Base-by-base conservation (phyloP, 1,139 yeast genomes). In the Magnusiomyces tetraspermus region DNA sequence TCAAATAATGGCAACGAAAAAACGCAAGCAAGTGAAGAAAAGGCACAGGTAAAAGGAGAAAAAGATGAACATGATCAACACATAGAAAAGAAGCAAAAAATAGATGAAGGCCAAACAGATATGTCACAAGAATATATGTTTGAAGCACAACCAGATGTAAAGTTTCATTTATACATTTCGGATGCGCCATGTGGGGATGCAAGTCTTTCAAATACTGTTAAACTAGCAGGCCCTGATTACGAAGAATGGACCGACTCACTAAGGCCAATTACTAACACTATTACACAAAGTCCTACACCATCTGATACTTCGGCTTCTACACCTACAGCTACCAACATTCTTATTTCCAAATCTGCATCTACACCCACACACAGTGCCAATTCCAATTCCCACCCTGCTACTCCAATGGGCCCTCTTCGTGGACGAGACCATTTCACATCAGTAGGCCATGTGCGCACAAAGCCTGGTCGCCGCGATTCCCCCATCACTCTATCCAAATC, bases 121-220 rank as follows among this genome's bases (percentile, higher is more conserved):
- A 30, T 13, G 33, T 30, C 33, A 30, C 11, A 30, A 30, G 33
- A 30, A 11, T 48, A 48, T n/a, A 51, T 57, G 49, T 76, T 60
- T 58, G 57, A 51, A 42, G 58, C 80, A 50, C 71, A 65, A 42
- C 53, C 61, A 0, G 70, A 66, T 3, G 63, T 77, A 43, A 54
- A 55, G 43, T 51, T 86, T 46, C 83, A 80, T 0, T 63, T 90
- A 54, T 85, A 83, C 58, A 72, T 87, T 1, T 82, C 94, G 4
- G 95, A 86, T 58, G 76, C 86, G 0, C 97, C 97, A 0, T 90
- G 98, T 71, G 98, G 98, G 0, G 97, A 90, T 65, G 83, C 88
- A 0, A 84, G 95, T 8, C 77, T 88, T 80, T 75, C 73, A 30
- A 56, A 64, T 3, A 48, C 51, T 11, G 52, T 50, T 31, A 44